Evolutionary conservation across 2,329 filamentous ascomycete species (phyloP).

Genomic region (Colletotrichum nymphaeae): DNA sequence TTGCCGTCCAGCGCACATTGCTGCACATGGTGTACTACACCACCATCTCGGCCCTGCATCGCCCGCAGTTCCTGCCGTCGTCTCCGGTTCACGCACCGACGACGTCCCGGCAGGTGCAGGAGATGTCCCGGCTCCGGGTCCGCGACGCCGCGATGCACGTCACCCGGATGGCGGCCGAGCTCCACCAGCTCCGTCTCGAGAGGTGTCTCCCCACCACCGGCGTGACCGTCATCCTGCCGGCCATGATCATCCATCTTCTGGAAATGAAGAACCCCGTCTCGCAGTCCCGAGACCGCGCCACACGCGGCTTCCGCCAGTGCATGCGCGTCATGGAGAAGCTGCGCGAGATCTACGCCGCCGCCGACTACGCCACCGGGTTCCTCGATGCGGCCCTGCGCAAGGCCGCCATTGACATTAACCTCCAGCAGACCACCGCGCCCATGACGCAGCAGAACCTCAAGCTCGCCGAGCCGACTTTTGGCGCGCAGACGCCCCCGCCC

Average conservation of each 20-base stretch:
- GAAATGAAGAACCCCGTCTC: slow-evolving; percentile 88
- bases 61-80: slow-evolving; percentile 88
- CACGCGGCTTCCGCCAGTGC: slow-evolving; percentile 88
- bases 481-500: slow-evolving; percentile 63
- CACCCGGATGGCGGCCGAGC: slow-evolving; percentile 82
- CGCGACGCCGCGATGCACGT: slow-evolving; percentile 87
- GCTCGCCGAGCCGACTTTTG: slow-evolving; percentile 48
- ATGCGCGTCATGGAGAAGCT: slow-evolving; percentile 92
- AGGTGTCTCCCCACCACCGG: slow-evolving; percentile 88
- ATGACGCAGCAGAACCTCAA: slow-evolving; percentile 47
- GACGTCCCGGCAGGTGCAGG: slow-evolving; percentile 77
- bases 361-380: slow-evolving; percentile 96
- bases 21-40: slow-evolving; percentile 96
- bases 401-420: slow-evolving; percentile 77
- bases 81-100: slow-evolving; percentile 65
- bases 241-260: slow-evolving; percentile 92
- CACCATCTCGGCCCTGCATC: slow-evolving; percentile 88
- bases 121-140: slow-evolving; percentile 84
- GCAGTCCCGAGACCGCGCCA: slow-evolving; percentile 76
- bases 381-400: slow-evolving; percentile 92
- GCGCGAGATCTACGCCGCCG: slow-evolving; percentile 89
- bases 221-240: slow-evolving; percentile 89
- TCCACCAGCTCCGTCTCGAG: slow-evolving; percentile 79
- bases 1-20: slow-evolving; percentile 81
- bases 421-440: slow-evolving; percentile 45